A percentile compares a stretch with the other conserved stretches of the same genome.
phyloP scores from a whole-genome alignment of 1,139 yeast species.

The Sugiyamaella novakii region DNA sequence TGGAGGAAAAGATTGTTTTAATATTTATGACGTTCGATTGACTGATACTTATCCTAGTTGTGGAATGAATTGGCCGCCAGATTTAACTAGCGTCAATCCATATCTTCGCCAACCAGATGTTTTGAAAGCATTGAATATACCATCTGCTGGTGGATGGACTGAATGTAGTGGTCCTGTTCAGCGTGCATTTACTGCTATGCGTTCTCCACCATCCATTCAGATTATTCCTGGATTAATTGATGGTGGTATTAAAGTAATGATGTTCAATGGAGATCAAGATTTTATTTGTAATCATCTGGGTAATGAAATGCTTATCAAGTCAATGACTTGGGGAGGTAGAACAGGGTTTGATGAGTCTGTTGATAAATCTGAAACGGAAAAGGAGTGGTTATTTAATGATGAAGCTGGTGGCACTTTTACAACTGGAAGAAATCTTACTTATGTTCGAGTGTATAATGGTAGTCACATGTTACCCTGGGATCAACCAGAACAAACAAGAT shows the following conservation, averaged over 20 bases:
- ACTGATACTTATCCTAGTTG: conserved; percentile 79
- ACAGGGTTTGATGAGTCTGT: conserved; percentile 46
- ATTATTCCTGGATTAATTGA: conserved; percentile 66
- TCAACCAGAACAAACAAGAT: conserved; percentile 66
- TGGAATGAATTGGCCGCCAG: conserved; percentile 95
- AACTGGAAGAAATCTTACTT: conserved; percentile 70
- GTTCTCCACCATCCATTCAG: conserved; percentile 62
- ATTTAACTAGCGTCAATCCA: conserved; percentile 56
- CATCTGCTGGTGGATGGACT: conserved; percentile 54
- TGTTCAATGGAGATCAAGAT: conserved; percentile 89
- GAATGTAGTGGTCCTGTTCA: conserved; percentile 75
- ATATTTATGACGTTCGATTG: conserved; percentile 78
- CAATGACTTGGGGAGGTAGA: conserved; percentile 67
- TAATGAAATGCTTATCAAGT: conserved; percentile 63
- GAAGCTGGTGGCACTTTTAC: conserved; percentile 39
- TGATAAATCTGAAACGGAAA: conserved; percentile 26
- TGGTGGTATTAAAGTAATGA: conserved; percentile 55
- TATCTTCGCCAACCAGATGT: conserved; percentile 63
- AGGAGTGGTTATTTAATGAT: conserved; percentile 36
- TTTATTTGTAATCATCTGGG: conserved; percentile 85
- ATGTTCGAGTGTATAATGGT: conserved; percentile 70
- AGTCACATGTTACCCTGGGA: conserved; percentile 97
- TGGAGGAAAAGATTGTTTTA: conserved; percentile 55
- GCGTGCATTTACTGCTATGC: conserved; percentile 51
- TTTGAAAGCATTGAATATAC: conserved; percentile 52